Evolutionary conservation across 1,284 basidiomycete genomes (phyloP).

Genomic region (Bondarzewia mesenterica): DNA sequence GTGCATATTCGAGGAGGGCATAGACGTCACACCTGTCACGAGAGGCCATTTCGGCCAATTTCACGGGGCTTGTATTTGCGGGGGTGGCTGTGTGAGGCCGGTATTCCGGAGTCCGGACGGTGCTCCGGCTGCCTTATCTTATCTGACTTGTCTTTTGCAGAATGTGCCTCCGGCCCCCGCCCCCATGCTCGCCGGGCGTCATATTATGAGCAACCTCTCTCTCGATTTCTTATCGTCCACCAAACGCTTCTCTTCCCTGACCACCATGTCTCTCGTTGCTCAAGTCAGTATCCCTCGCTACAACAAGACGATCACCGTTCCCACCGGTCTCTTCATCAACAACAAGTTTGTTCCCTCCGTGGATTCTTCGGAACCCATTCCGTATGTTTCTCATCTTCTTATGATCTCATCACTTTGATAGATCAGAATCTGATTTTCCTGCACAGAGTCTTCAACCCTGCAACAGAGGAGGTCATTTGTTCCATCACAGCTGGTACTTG

Average conservation of each 20-base stretch:
- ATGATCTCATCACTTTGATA: conserved; percentile 5
- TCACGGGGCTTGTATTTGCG: too few relatives aligned
- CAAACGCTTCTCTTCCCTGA: conserved; percentile 1
- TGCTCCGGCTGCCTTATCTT: too few relatives aligned
- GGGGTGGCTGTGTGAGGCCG: too few relatives aligned
- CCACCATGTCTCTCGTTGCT: conserved; percentile 15
- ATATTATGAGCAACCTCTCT: neutral
- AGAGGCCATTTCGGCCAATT: too few relatives aligned
- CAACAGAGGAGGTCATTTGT: conserved; percentile 66
- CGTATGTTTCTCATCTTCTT: conserved; percentile 17
- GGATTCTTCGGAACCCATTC: conserved; percentile 54
- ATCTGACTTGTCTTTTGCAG: too few relatives aligned
- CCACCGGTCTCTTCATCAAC: conserved; percentile 87
- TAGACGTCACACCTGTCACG: too few relatives aligned
- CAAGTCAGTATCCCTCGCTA: conserved; percentile 21
- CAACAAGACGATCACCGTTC: conserved; percentile 51
- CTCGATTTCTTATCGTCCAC: neutral
- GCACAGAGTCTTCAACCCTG: conserved; percentile 59
- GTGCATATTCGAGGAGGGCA: too few relatives aligned
- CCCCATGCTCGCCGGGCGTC: too few relatives aligned
- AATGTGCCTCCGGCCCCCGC: too few relatives aligned
- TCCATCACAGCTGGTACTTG: conserved; percentile 57
- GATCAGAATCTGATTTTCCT: conserved; percentile 8
- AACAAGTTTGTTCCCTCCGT: conserved; percentile 74
- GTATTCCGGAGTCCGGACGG: too few relatives aligned